These are phyloP conservation scores for barrel medic (Medicago truncatula) DNA, from an alignment of 306 rosid genomes.

Conservation along the genomic window DNA sequence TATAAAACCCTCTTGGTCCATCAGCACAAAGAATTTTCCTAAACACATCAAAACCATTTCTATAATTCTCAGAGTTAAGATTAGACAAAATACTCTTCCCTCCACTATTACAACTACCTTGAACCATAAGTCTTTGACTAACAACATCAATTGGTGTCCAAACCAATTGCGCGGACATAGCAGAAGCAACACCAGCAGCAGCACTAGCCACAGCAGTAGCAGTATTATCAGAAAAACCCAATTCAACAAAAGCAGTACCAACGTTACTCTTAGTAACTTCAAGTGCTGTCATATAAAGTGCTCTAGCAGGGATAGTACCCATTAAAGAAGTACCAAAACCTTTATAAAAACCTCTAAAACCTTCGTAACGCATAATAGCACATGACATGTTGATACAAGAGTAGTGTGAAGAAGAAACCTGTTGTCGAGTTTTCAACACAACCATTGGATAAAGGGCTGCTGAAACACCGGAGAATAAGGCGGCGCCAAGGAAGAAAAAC, in stretches of 20 bases:
- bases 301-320: conserved; percentile 95
- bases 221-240: conserved; percentile 81
- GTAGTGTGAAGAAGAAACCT: conserved; percentile 65
- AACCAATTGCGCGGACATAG: conserved; percentile 92
- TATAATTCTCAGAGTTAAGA: conserved; percentile 60
- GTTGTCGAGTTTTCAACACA: conserved; percentile 86
- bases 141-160: conserved; percentile 98
- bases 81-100: conserved; percentile 45
- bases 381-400: conserved; percentile 72
- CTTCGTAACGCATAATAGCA: conserved; percentile 76
- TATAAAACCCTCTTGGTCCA: conserved; percentile 82
- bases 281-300: conserved; percentile 89
- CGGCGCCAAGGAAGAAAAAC: conserved; percentile 94
- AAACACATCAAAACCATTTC: conserved; percentile 86
- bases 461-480: conserved; percentile 91
- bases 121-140: conserved; percentile 94
- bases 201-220: conserved; percentile 78
- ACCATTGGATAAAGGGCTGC: conserved; percentile 80
- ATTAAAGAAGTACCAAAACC: conserved; percentile 93
- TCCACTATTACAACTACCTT: conserved; percentile 46
- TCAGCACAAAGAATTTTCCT: conserved; percentile 73
- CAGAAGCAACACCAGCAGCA: conserved; percentile 83
- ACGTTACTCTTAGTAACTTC: conserved; percentile 88
- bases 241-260: conserved; percentile 58
- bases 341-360: conserved; percentile 83